Evolutionary conservation across 805 yeast species (phyloP).

Genomic region (Teunomyces barrocoloradensis): DNA sequence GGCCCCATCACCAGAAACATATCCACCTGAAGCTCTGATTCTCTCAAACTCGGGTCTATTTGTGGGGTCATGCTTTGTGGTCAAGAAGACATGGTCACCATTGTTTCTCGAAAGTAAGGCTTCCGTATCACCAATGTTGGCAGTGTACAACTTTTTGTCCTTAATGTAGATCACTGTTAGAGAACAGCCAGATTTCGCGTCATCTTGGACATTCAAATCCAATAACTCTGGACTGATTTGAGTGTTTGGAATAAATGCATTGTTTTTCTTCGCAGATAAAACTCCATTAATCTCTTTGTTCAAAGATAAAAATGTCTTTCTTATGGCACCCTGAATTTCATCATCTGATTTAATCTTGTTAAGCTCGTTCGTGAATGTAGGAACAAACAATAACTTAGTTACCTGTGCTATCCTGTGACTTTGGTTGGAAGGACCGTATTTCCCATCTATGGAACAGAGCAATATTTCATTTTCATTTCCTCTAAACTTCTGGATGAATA

Average conservation of each 20-base stretch:
- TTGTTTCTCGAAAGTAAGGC: conserved; percentile 74
- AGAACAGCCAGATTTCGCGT: conserved; percentile 78
- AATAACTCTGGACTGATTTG: conserved; percentile 32
- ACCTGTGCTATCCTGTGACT: conserved; percentile 69
- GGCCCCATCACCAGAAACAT: conserved; percentile 78
- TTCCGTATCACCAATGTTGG: conserved; percentile 89
- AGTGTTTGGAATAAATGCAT: conserved; percentile 35
- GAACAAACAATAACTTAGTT: conserved; percentile 69
- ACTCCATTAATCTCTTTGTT: conserved; percentile 78
- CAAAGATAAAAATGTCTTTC: conserved; percentile 75
- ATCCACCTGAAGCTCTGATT: conserved; percentile 89
- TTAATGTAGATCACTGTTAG: conserved; percentile 78
- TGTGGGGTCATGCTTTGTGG: conserved; percentile 83
- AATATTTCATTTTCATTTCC: conserved; percentile 81
- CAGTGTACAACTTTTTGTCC: conserved; percentile 68
- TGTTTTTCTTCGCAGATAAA: conserved; percentile 43
- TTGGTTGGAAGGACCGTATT: conserved; percentile 49
- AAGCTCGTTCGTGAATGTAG: conserved; percentile 66
- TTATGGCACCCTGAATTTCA: conserved; percentile 68
- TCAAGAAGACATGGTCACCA: conserved; percentile 74
- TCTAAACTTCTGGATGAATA: conserved; percentile 81
- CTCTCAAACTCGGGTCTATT: conserved; percentile 75
- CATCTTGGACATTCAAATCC: conserved; percentile 58
- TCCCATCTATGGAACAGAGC: conserved; percentile 84
- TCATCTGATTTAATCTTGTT: conserved; percentile 40